phyloP scores from a whole-genome alignment of 345 rosid genomes.

The Aethionema arabicum region DNA sequence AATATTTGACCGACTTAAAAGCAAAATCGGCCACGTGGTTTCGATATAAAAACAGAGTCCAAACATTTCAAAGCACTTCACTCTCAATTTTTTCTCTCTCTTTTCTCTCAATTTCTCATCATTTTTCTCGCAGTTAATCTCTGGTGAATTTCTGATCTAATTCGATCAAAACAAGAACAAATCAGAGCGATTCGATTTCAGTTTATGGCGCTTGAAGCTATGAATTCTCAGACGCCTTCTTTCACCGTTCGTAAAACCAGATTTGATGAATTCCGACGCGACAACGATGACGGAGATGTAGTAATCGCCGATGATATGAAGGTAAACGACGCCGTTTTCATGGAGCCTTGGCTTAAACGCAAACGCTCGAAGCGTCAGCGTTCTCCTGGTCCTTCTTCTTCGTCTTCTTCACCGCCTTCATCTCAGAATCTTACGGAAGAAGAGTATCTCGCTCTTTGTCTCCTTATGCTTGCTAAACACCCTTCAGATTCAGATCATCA shows the following conservation, averaged over 20 bases:
- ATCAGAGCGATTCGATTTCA: not conserved
- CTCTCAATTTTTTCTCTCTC: slow-evolving; percentile 19
- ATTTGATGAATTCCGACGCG: not conserved
- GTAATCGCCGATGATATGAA: slow-evolving; percentile 20
- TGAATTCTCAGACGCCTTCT: slow-evolving; percentile 45
- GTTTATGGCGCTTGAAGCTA: slow-evolving; percentile 72
- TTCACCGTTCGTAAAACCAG: slow-evolving; percentile 21
- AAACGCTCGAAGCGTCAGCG: slow-evolving; percentile 66
- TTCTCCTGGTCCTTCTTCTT: slow-evolving; percentile 36
- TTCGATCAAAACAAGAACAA: slow-evolving; percentile 1
- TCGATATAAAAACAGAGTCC: slow-evolving; percentile 37
- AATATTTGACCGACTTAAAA: slow-evolving; percentile 68
- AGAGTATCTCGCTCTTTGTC: slow-evolving; percentile 77
- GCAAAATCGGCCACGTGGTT: slow-evolving; percentile 35
- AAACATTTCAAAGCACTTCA: slow-evolving; percentile 30
- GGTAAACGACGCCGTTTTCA: slow-evolving; percentile 33
- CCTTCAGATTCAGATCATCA: slow-evolving; percentile 23
- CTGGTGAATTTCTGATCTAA: slow-evolving; percentile 8
- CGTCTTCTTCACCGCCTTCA: slow-evolving; percentile 33
- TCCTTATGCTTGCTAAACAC: slow-evolving; percentile 75
- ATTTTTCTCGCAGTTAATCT: not conserved
- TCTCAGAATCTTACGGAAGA: slow-evolving; percentile 46
- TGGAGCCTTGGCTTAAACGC: slow-evolving; percentile 62
- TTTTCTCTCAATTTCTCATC: slow-evolving; percentile 3
- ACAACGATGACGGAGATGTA: no score